Percentiles rank a stretch among this genome's conserved stretches.
Evolutionary conservation across 306 rosid species (phyloP).

Genomic region (Inga leiocalycina): DNA sequence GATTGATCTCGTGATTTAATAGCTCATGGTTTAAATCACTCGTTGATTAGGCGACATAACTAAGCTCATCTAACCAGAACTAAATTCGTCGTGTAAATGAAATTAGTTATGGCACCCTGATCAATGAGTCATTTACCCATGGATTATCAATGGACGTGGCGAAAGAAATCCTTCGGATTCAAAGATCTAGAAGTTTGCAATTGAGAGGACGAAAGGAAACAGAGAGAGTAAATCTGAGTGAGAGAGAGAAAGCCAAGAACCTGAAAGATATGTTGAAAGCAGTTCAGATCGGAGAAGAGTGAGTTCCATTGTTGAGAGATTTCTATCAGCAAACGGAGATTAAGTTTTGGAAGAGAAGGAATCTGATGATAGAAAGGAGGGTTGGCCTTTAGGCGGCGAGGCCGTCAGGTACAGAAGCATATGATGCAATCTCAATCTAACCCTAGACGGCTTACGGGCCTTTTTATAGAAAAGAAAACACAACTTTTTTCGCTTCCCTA

Average conservation of each 20-base stretch:
- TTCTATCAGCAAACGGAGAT: too few relatives aligned
- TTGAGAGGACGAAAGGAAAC: neutral
- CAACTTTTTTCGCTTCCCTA: neutral
- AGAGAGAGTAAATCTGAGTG: neutral
- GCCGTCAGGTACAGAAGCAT: too few relatives aligned
- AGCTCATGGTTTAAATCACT: neutral
- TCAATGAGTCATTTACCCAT: neutral
- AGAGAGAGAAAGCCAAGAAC: neutral
- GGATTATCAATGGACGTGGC: neutral
- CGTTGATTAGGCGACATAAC: neutral
- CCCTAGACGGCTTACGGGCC: neutral
- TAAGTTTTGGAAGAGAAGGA: neutral
- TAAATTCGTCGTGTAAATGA: neutral
- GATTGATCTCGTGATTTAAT: too few relatives aligned
- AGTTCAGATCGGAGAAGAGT: neutral
- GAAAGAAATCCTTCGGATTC: neutral
- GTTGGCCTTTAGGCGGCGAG: neutral
- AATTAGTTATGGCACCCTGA: neutral
- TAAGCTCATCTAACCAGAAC: neutral
- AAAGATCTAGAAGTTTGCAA: neutral
- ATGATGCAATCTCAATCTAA: neutral
- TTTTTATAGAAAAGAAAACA: neutral
- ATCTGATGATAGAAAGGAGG: neutral
- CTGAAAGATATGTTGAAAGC: neutral
- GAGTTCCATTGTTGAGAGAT: too few relatives aligned